A percentile compares a stretch with the other conserved stretches of the same genome.
Conservation (phyloP, 345 rosid species). For the Dipteronia sinensis region DNA sequence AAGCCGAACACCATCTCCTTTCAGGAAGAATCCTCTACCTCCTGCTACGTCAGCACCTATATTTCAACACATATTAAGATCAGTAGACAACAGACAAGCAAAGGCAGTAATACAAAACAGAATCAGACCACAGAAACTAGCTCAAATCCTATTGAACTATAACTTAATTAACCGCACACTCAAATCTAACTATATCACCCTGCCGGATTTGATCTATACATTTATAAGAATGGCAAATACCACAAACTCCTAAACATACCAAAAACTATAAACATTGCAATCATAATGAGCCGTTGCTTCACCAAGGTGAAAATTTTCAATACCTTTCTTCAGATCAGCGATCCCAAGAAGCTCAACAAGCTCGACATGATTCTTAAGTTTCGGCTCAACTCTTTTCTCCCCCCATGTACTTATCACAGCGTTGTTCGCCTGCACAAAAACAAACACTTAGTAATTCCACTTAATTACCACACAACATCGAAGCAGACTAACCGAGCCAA, state of each 20-base stretch:
- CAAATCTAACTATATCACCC: neutral
- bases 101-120: neutral
- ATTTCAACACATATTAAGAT: constrained; percentile 12
- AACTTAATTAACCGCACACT: neutral
- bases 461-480: neutral
- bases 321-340: constrained; percentile 82
- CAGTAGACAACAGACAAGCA: neutral
- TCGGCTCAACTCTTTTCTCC: constrained; percentile 53
- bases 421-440: constrained; percentile 63
- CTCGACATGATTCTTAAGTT: constrained; percentile 83
- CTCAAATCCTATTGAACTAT: neutral
- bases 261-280: neutral
- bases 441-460: neutral
- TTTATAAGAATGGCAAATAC: neutral
- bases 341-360: constrained; percentile 88
- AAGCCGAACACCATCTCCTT: constrained; percentile 84
- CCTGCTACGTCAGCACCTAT: constrained; percentile 92
- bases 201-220: neutral
- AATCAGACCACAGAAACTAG: neutral
- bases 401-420: constrained; percentile 63
- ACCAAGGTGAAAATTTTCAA: neutral
- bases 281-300: neutral
- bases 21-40: constrained; percentile 82
- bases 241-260: neutral
- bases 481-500: neutral